A percentile compares a stretch with the other conserved stretches of the same genome.
phyloP scores from a whole-genome alignment of 2,329 filamentous ascomycete genomes.

The Leptosphaerulina australis region DNA sequence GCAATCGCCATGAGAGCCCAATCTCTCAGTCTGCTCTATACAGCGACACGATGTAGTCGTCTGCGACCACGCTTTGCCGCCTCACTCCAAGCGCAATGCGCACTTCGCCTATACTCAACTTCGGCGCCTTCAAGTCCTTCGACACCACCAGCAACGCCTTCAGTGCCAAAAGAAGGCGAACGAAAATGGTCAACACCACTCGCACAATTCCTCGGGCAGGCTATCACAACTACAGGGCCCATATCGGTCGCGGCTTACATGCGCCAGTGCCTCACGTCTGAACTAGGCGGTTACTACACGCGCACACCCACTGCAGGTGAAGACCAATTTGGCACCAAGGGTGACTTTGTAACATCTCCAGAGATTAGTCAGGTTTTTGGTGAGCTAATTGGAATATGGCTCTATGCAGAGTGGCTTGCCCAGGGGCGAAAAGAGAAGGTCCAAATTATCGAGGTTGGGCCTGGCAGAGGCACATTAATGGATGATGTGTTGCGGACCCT shows the following conservation, averaged over 20 bases:
- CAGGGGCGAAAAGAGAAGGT: constrained; percentile 79
- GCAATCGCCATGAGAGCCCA: constrained; percentile 38
- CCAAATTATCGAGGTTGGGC: constrained; percentile 91
- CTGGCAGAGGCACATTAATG: constrained; percentile 94
- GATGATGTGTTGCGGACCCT: constrained; percentile 94
- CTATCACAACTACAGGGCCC: constrained; percentile 87
- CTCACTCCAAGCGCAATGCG: constrained; percentile 17
- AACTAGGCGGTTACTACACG: constrained; percentile 93
- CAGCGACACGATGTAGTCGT: constrained; percentile 28
- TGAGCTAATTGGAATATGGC: constrained; percentile 92
- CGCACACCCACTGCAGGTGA: constrained; percentile 67
- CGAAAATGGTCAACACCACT: constrained; percentile 89
- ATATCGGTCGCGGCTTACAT: constrained; percentile 93
- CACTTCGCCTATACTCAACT: constrained; percentile 48
- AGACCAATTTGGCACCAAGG: constrained; percentile 90
- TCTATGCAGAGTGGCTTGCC: constrained; percentile 94
- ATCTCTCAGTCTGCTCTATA: constrained; percentile 35
- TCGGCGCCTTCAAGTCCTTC: constrained; percentile 23
- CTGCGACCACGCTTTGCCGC: constrained; percentile 13
- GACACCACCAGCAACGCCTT: constrained; percentile 20
- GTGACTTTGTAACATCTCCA: constrained; percentile 95
- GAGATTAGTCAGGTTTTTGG: constrained; percentile 98
- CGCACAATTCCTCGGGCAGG: constrained; percentile 83
- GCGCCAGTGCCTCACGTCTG: constrained; percentile 96
- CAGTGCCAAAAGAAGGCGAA: constrained; percentile 24